Conservation (phyloP, 768 basidiomycete genomes). For the Tephrocybe sp. region DNA sequence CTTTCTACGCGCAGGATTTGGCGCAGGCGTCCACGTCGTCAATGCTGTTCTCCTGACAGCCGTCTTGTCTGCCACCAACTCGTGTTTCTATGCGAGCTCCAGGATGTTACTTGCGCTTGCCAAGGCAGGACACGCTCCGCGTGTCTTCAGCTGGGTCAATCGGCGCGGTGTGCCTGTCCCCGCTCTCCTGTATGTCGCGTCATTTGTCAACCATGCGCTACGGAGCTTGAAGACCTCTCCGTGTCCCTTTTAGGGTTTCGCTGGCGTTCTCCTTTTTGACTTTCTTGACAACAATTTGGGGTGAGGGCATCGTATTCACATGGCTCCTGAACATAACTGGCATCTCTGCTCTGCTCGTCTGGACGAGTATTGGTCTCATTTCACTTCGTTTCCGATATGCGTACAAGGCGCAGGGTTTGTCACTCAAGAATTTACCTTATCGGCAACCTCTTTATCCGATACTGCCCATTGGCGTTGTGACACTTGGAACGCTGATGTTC, state of each 20-base stretch:
- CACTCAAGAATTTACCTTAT: constrained; percentile 55
- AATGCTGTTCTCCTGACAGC: constrained; percentile 69
- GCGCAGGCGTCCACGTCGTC: constrained; percentile 58
- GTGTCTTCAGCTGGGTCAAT: constrained; percentile 62
- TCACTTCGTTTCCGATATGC: constrained; percentile 63
- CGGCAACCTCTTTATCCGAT: constrained; percentile 51
- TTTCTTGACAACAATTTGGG: constrained; percentile 59
- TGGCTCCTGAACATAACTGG: constrained; percentile 66
- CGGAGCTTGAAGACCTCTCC: constrained; percentile 19
- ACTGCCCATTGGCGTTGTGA: constrained; percentile 48
- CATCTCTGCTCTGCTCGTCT: constrained; percentile 65
- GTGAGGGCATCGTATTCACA: constrained; percentile 49
- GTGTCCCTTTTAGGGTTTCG: constrained; percentile 34
- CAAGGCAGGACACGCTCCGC: constrained; percentile 61
- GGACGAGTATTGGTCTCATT: constrained; percentile 56
- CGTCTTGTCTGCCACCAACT: constrained; percentile 61
- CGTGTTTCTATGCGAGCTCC: constrained; percentile 65
- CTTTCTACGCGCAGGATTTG: constrained; percentile 59
- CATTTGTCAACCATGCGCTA: constrained; percentile 3
- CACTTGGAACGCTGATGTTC: constrained; percentile 51
- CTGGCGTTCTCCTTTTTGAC: constrained; percentile 48
- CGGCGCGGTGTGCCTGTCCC: constrained; percentile 61
- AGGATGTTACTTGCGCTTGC: constrained; percentile 62
- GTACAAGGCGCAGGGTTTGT: constrained; percentile 50
- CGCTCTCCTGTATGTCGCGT: constrained; percentile 43